Evolutionary conservation across 768 basidiomycete genomes (phyloP), one percentile per base, ranked within the genome.

Genomic region (Boletus reticuloceps): DNA sequence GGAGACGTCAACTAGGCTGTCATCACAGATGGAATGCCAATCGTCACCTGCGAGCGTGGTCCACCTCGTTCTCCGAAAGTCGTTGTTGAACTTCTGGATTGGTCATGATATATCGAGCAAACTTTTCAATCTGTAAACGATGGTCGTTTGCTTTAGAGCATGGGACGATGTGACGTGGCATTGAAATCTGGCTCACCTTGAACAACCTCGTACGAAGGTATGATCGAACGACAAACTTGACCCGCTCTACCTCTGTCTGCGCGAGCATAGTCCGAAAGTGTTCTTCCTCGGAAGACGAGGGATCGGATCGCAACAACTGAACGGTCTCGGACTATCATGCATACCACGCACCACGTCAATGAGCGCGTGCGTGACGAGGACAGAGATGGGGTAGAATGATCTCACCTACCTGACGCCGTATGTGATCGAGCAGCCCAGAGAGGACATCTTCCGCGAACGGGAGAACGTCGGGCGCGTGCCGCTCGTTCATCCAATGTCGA

Each of bases 231-330:
- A 96, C 82, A 66, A 94, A 98, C 72, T 94, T 95, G 63, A 93
- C 91, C 39, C 95, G 84, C 68, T 98, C 94, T 61, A 96, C 83
- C 72, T 98, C 94, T 0, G 92, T 95, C 72, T 95, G 92, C 0
- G 91, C 94, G 50, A 98, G 86, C 78, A 93, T 88, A 34, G 96
- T 90, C 60, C 92, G 79, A 56, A 94, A 89, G 64, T 98, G 94
- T 59, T 98, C 94, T 58, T 96, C 93, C 64, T 96, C 93, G 2
- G 88, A 91, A 3, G 91, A 87, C 37, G 84, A 81, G 0, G 91
- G 89, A 68, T 96, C 92, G 25, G 83, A 83, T 5, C 90, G 81
- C 31, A 97, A 73, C 46, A 81, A 75, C 66, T 83, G 91, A 36
- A 91, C 91, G 53, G 82, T 83, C 59, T 89, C 85, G 55, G 87